Evolutionary conservation across 805 yeast genomes (phyloP).

Genomic region (Isabelozyma pseudorhagii): DNA sequence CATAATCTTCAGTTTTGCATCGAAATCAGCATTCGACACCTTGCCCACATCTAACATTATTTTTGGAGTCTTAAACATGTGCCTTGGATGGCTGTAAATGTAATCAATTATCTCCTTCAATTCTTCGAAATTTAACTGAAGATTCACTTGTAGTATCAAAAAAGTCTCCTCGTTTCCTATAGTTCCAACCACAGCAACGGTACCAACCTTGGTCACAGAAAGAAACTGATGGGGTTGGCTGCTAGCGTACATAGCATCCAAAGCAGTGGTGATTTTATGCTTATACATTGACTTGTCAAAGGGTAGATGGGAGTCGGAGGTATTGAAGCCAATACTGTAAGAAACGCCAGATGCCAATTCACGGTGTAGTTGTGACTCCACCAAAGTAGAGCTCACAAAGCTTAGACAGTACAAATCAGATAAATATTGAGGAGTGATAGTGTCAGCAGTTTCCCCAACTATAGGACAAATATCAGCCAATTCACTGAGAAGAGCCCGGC

Average conservation of each 20-base stretch:
- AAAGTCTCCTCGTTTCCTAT: constrained; percentile 51
- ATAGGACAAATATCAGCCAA: constrained; percentile 43
- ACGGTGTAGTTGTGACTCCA: constrained; percentile 50
- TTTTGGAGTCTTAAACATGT: constrained; percentile 12
- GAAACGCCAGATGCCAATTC: constrained; percentile 51
- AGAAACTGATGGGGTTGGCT: constrained; percentile 46
- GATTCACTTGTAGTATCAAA: constrained; percentile 30
- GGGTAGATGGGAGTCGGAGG: constrained; percentile 14
- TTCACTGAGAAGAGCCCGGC: constrained; percentile 36
- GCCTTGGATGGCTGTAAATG: constrained; percentile 14
- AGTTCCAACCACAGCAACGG: constrained; percentile 48
- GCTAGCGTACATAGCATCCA: constrained; percentile 46
- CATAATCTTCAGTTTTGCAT: constrained; percentile 8
- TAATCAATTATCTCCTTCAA: constrained; percentile 8
- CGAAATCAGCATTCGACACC: constrained; percentile 13
- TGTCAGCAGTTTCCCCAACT: constrained; percentile 44
- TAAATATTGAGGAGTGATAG: constrained; percentile 49
- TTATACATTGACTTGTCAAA: constrained; percentile 21
- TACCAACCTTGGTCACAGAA: constrained; percentile 45
- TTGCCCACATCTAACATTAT: constrained; percentile 28
- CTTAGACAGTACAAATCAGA: constrained; percentile 47
- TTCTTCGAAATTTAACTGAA: constrained; percentile 9
- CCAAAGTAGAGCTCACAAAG: constrained; percentile 38
- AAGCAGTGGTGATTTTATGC: constrained; percentile 33
- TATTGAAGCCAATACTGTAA: constrained; percentile 46